Evolutionary conservation across 352 stramenopile species (phyloP).

Genomic region (Globisporangium camurandrum): DNA sequence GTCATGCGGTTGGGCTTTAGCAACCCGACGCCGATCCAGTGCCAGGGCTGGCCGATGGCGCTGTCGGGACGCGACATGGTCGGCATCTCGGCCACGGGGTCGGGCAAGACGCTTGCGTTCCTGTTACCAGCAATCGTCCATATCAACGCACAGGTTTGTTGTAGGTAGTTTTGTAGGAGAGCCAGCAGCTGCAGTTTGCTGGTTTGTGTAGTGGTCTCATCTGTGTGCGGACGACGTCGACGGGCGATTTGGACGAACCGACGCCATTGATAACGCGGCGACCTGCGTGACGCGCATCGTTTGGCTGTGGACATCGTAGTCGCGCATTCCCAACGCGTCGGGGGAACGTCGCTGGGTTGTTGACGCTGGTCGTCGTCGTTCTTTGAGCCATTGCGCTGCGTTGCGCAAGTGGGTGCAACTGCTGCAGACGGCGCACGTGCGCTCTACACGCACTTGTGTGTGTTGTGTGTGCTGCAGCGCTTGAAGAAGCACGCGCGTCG

Average conservation of each 20-base stretch:
- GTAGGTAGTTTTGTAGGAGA: slow-evolving; percentile 30
- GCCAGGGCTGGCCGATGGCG: slow-evolving; percentile 98
- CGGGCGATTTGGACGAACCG: no score
- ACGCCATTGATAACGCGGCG: no score
- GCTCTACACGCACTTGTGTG: slow-evolving; percentile 1
- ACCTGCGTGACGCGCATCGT: no score
- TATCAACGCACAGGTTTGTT: slow-evolving; percentile 98
- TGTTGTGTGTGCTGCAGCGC: background rate
- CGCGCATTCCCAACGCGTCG: background rate
- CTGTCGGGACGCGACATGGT: slow-evolving; percentile 97
- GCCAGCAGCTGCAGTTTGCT: background rate
- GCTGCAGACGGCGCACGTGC: no score
- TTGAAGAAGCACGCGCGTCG: no score
- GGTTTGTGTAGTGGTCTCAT: slow-evolving; percentile 6
- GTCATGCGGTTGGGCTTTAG: slow-evolving; percentile 97
- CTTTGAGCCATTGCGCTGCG: background rate
- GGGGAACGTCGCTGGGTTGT: slow-evolving; percentile 5
- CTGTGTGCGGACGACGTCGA: slow-evolving; percentile 3
- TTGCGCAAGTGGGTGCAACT: background rate
- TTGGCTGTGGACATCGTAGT: background rate
- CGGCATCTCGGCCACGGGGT: slow-evolving; percentile 96
- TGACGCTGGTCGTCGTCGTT: slow-evolving; percentile 1
- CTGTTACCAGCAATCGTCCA: slow-evolving; percentile 99
- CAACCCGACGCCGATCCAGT: slow-evolving; percentile 89
- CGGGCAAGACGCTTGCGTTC: slow-evolving; percentile 97